A percentile compares a stretch with the other conserved stretches of the same genome.
These are phyloP conservation scores for Pichia kluyveri DNA, from an alignment of 805 yeast species.

Conservation along the genomic window DNA sequence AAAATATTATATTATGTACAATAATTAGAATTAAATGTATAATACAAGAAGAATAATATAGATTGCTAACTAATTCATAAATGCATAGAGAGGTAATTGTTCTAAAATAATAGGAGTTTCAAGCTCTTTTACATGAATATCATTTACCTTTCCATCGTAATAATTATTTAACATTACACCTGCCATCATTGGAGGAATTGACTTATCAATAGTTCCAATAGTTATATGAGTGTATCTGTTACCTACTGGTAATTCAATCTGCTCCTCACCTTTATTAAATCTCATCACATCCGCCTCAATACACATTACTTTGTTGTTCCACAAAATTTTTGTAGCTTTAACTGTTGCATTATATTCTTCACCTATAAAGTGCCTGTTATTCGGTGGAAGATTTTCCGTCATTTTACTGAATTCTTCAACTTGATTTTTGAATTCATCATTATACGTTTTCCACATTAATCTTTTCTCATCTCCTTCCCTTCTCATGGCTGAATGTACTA, in stretches of 20 bases:
- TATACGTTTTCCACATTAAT: slow-evolving; percentile 14
- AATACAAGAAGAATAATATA: background rate
- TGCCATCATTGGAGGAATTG: slow-evolving; percentile 42
- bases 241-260: slow-evolving; percentile 18
- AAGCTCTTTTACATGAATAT: slow-evolving; percentile 6
- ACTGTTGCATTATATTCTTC: slow-evolving; percentile 28
- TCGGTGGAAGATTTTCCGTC: slow-evolving; percentile 2
- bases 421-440: background rate
- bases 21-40: background rate
- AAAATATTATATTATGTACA: background rate
- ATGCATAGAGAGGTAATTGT: background rate
- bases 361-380: slow-evolving; percentile 10
- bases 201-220: slow-evolving; percentile 44
- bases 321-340: slow-evolving; percentile 34
- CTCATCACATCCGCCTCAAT: slow-evolving; percentile 34
- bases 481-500: slow-evolving; percentile 36
- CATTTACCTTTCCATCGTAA: slow-evolving; percentile 5
- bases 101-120: background rate
- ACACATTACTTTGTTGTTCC: slow-evolving; percentile 46
- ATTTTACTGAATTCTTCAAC: background rate
- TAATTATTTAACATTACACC: slow-evolving; percentile 28
- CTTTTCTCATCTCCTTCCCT: slow-evolving; percentile 9
- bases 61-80: background rate
- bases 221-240: slow-evolving; percentile 62
- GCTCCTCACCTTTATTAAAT: slow-evolving; percentile 4